Conservation (phyloP, 2,329 filamentous ascomycete species). For the Berkeleyomyces rouxiae region DNA sequence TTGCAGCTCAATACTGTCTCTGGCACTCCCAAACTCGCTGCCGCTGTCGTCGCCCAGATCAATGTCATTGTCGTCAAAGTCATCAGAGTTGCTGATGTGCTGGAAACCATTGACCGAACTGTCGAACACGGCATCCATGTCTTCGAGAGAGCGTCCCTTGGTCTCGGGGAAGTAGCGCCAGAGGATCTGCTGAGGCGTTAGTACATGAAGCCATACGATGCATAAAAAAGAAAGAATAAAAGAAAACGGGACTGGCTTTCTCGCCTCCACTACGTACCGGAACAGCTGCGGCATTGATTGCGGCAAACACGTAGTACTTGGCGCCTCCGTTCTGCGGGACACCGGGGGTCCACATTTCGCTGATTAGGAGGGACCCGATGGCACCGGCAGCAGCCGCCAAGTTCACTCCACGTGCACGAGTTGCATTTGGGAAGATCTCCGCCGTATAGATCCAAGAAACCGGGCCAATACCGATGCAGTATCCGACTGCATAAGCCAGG, state of each 20-base stretch:
- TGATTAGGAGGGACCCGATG: conserved; percentile 37
- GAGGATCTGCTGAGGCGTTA: conserved; percentile 21
- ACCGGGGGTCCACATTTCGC: conserved; percentile 30
- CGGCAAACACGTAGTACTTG: conserved; percentile 43
- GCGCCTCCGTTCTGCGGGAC: conserved; percentile 26
- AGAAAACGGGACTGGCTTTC: not conserved
- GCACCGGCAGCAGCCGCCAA: conserved; percentile 37
- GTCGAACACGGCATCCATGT: conserved; percentile 29
- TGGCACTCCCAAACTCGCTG: not conserved
- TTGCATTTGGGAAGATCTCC: conserved; percentile 42
- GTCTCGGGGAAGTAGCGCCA: conserved; percentile 30
- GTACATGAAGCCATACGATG: not conserved
- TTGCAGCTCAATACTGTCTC: conserved; percentile 1
- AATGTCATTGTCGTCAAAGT: not conserved
- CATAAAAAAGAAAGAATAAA: too few relatives aligned
- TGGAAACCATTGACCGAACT: not conserved
- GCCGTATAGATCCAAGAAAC: conserved; percentile 43
- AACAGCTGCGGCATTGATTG: conserved; percentile 31
- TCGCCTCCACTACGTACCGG: conserved; percentile 20
- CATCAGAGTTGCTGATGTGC: not conserved
- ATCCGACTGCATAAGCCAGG: conserved; percentile 41
- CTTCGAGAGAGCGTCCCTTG: conserved; percentile 25
- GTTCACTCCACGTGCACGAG: conserved; percentile 40
- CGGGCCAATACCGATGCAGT: conserved; percentile 40
- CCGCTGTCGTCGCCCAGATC: not conserved